phyloP scores from a whole-genome alignment of 139 green algal genomes.

The Cymbomonas tetramitiformis region DNA sequence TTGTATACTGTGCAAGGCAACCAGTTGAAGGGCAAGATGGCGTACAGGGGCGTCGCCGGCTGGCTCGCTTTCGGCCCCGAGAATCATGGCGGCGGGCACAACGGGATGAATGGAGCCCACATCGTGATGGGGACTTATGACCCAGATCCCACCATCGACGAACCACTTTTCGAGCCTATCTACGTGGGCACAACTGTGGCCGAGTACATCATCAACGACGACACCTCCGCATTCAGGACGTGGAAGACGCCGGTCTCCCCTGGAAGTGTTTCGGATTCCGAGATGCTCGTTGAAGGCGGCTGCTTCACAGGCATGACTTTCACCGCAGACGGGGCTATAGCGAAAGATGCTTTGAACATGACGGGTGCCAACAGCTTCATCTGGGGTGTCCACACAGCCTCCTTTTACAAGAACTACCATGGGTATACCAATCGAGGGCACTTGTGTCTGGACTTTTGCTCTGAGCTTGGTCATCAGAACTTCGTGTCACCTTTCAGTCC shows the following conservation, averaged over 20 bases:
- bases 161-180: background rate
- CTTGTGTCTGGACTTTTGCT: background rate
- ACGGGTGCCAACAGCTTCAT: constrained; percentile 7
- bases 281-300: background rate
- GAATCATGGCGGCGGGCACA: background rate
- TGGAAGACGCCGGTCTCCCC: background rate
- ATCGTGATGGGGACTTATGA: constrained; percentile 10
- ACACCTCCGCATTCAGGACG: background rate
- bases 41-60: constrained; percentile 3
- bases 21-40: constrained; percentile 10
- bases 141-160: background rate
- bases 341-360: background rate
- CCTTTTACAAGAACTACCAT: constrained; percentile 14
- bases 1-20: too few species aligned
- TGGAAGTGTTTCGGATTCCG: background rate
- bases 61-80: background rate
- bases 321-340: background rate
- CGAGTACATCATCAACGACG: constrained; percentile 14
- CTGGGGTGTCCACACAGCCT: constrained; percentile 1
- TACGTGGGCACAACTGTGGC: constrained; percentile 6
- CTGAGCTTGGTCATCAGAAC: too few species aligned
- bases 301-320: constrained; percentile 8
- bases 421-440: background rate
- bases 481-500: too few species aligned
- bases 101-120: constrained; percentile 7